These are phyloP conservation scores for Selaginella tamariscina DNA, from an alignment of 75 land plant genomes.

Conservation along the genomic window DNA sequence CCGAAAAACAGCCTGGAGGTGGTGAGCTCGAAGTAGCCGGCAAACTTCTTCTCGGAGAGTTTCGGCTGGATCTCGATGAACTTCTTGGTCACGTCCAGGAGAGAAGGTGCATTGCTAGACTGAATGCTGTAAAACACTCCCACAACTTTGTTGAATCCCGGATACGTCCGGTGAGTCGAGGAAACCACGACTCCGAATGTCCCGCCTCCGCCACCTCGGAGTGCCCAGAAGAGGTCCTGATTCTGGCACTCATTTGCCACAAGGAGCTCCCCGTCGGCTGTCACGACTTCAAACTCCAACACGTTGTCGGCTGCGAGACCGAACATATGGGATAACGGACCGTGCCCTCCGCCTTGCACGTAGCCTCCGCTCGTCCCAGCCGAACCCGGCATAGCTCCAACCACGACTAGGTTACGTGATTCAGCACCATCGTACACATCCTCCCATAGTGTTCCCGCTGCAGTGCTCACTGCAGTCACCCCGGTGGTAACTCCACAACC, in stretches of 20 bases:
- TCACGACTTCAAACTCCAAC: conserved; percentile 20
- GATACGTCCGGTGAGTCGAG: conserved; percentile 18
- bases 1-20: background rate
- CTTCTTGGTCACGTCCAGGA: background rate
- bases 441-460: conserved; percentile 18
- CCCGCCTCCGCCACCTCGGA: conserved; percentile 32
- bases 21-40: background rate
- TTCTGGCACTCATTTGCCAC: conserved; percentile 17
- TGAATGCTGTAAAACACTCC: background rate
- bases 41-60: background rate
- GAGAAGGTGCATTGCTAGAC: background rate
- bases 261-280: conserved; percentile 18
- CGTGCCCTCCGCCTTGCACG: conserved; percentile 28
- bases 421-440: conserved; percentile 17
- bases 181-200: conserved; percentile 27
- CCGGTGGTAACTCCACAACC: conserved; percentile 7
- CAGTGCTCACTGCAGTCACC: conserved; percentile 17
- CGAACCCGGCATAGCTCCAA: conserved; percentile 16
- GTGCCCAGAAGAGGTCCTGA: conserved; percentile 26
- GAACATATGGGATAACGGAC: conserved; percentile 19
- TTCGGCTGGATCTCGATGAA: background rate
- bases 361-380: conserved; percentile 21
- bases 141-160: background rate
- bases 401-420: background rate
- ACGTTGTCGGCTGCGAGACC: conserved; percentile 27